Base-by-base conservation (phyloP, 345 rosid genomes). In the Lepidium sativum region DNA sequence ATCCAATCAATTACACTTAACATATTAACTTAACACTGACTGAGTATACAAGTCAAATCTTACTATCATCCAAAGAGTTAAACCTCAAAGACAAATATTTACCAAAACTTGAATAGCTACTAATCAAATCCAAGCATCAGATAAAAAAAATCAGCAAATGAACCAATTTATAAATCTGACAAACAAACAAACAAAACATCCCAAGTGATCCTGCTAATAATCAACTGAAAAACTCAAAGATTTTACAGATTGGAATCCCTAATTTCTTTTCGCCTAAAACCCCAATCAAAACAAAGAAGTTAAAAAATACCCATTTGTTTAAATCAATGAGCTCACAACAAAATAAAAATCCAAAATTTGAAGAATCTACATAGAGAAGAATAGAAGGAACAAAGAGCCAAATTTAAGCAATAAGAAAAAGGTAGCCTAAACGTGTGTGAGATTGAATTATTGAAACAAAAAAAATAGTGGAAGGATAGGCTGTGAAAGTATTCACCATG, bases 281-380 rank as follows among this genome's bases (percentile, higher is more conserved):
- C 38, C n/a, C 16, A 39, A 57, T 20, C 41, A 18, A 49, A 18
- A 66, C 41, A 42, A 4, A 1, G 38, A 75, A 40, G n/a, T 34
- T 53, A 18, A 20, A n/a, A 51, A n/a, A n/a, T 71, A 83, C 80
- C 83, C 79, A 80, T 41, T 45, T 8, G 40, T n/a, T 44, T 27
- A 27, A 53, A 69, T 50, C 18, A 21, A 16, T 35, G 33, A 73
- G 31, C 9, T 25, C 29, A 40, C 44, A 60, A 38, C 40, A 59
- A 10, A 16, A 71, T 57, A 17, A 8, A 63, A 68, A 69, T 64
- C 18, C 53, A 12, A 38, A 38, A 58, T 42, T 54, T 63, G 18
- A 55, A 44, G 60, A 32, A 43, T 31, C 59, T 31, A 54, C 9
- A 67, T 27, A 55, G 38, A 42, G 44, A 59, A 34, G 3, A 60